Percentiles rank a stretch among this genome's conserved stretches.
These are phyloP conservation scores for Lactarius akahatsu DNA, from an alignment of 768 basidiomycete species.

Conservation along the genomic window DNA sequence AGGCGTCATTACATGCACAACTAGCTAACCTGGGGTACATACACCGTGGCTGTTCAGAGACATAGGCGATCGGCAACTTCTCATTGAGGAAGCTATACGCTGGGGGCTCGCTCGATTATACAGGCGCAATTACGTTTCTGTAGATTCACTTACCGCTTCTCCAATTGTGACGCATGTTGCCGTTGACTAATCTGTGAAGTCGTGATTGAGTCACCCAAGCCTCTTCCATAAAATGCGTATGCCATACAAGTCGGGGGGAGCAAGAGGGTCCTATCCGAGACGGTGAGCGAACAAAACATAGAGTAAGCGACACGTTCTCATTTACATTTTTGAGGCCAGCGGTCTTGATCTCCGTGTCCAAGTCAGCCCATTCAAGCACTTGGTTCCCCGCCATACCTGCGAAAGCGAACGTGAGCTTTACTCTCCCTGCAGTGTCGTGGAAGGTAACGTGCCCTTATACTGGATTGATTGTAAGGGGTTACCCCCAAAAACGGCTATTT, in stretches of 20 bases:
- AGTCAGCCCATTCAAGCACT: background rate
- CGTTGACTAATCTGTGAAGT: background rate
- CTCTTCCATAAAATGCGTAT: background rate
- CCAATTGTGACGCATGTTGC: constrained; percentile 10
- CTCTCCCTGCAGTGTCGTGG: background rate
- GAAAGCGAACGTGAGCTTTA: background rate
- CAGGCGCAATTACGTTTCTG: too few relatives aligned
- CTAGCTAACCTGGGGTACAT: background rate
- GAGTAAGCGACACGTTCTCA: background rate
- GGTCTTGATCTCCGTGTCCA: constrained; percentile 19
- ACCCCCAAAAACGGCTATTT: constrained; percentile 53
- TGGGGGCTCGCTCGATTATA: background rate
- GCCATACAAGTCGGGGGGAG: constrained; percentile 39
- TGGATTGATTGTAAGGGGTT: constrained; percentile 46
- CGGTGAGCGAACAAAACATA: background rate
- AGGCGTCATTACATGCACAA: background rate
- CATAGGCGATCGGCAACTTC: constrained; percentile 36
- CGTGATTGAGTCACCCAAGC: background rate
- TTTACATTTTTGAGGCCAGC: constrained; percentile 36
- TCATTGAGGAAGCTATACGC: constrained; percentile 33
- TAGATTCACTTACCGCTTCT: background rate
- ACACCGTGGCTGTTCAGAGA: constrained; percentile 37
- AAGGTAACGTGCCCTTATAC: constrained; percentile 41
- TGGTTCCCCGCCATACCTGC: constrained; percentile 24
- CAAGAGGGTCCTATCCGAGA: constrained; percentile 35